These are phyloP conservation scores for Blastobotrys capitulatus DNA, from an alignment of 1,139 yeast genomes.

Conservation along the genomic window DNA sequence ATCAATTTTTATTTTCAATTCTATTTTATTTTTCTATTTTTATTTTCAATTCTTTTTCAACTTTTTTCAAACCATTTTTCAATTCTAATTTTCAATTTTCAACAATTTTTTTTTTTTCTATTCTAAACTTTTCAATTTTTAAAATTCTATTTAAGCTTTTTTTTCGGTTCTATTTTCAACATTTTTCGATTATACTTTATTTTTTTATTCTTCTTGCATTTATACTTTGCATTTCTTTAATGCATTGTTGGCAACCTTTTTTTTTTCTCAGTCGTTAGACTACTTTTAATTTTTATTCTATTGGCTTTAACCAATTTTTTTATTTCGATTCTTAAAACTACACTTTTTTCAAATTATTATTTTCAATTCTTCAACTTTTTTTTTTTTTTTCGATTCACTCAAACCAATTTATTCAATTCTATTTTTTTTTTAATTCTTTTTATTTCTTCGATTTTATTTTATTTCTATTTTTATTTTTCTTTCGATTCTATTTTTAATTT, in stretches of 20 bases:
- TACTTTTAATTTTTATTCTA: too few relatives aligned
- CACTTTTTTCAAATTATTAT: neutral
- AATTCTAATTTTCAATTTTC: neutral
- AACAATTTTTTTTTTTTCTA: neutral
- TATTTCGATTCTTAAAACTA: neutral
- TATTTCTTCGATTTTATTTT: neutral
- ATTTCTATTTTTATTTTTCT: neutral
- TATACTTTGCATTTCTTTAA: too few relatives aligned
- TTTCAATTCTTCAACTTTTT: neutral
- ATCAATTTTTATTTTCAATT: neutral
- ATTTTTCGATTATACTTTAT: too few relatives aligned
- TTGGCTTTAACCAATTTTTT: neutral
- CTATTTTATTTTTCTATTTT: neutral
- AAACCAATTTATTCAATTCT: neutral
- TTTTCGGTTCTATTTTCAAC: neutral
- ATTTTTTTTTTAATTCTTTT: neutral
- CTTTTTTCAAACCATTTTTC: neutral
- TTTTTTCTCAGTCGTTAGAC: too few relatives aligned
- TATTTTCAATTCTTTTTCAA: neutral
- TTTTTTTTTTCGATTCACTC: neutral
- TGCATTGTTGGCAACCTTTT: too few relatives aligned
- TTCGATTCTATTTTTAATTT: neutral
- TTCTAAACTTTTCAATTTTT: too few relatives aligned
- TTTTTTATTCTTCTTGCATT: too few relatives aligned
- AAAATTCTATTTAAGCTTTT: neutral